Base-by-base conservation (phyloP, 2,329 filamentous ascomycete species). In the Pseudopyricularia cyperi region DNA sequence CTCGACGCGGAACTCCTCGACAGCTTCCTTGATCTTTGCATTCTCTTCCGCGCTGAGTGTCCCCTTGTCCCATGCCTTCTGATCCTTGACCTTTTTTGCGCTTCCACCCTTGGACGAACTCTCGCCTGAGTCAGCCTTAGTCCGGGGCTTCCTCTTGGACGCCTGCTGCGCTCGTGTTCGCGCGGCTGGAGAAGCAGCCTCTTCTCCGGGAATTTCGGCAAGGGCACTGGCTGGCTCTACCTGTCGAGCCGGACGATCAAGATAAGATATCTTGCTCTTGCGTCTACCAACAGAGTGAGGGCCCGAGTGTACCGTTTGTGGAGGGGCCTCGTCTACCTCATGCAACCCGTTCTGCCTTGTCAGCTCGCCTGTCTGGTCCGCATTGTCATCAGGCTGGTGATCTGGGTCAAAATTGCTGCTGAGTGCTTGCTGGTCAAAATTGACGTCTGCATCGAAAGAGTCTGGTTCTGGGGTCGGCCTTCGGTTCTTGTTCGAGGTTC, bases 11-110 rank as follows among this genome's bases (percentile, higher is more conserved):
- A 72, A 80, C 0, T 57, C 57, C 49, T 74, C 68, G 1, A 80
- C 66, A 1, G 67, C 67, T 37, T 61, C 60, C 0, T 62, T 62
- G 28, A 78, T 67, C 48, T 64, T 64, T 1, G 60, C 60, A 9
- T 74, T 60, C 55, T 78, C 74, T 3, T 65, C 63, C 0, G 68
- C 65, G 7, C 60, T 69, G 53, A 77, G 77, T 8, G 66, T 60
- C 8, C 74, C 72, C 28, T 53, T 60, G 15, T 48, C 50, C 17
- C 46, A 37, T 11, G 39, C 39, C 4, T 30, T 48, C 30, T 52
- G 34, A 3, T n/a, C 22, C 8, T 37, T 49, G 19, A 19, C 14
- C 48, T 49, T 49, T 19, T 37, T 37, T 7, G 22, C 24, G 33
- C 48, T 24, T 17, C 26, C 26, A 11, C 15, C 28, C 28, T 32